Conservation (phyloP, 2,329 filamentous ascomycete species). For the Ascochyta rabiei region DNA sequence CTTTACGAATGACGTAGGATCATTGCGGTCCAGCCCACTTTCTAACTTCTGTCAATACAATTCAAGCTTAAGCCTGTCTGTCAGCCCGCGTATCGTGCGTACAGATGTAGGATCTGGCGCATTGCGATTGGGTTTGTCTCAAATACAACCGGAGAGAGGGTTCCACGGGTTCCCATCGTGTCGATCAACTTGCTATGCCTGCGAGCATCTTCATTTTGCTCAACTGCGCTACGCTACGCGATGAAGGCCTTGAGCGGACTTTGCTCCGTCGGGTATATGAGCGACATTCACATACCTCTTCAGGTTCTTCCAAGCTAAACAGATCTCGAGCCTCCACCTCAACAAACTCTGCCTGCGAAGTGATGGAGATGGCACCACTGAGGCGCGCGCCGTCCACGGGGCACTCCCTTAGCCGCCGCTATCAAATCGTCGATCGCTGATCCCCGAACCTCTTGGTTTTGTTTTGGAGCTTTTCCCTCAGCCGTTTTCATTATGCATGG, state of each 20-base stretch:
- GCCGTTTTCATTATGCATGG: background rate
- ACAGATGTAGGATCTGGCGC: background rate
- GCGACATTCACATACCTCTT: background rate
- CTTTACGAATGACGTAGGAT: constrained; percentile 3
- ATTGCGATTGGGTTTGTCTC: no score
- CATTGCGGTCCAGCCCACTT: background rate
- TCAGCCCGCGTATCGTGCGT: background rate
- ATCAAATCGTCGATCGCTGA: constrained; percentile 10
- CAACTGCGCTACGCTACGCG: no score
- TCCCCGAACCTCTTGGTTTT: background rate
- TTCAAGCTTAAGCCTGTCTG: background rate
- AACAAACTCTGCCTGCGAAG: constrained; percentile 6
- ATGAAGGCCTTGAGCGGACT: background rate
- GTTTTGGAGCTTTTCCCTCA: background rate
- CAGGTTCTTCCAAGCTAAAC: background rate
- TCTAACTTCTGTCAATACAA: background rate
- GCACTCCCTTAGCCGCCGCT: constrained; percentile 14
- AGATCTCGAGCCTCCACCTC: background rate
- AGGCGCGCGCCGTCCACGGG: constrained; percentile 11
- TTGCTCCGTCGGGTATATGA: background rate
- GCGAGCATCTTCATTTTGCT: background rate
- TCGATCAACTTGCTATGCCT: background rate
- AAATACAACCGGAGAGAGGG: background rate
- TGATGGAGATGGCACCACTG: constrained; percentile 5
- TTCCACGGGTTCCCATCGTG: background rate